Conservation (phyloP, 2,329 filamentous ascomycete species). For the Chaetomium strumarium region DNA sequence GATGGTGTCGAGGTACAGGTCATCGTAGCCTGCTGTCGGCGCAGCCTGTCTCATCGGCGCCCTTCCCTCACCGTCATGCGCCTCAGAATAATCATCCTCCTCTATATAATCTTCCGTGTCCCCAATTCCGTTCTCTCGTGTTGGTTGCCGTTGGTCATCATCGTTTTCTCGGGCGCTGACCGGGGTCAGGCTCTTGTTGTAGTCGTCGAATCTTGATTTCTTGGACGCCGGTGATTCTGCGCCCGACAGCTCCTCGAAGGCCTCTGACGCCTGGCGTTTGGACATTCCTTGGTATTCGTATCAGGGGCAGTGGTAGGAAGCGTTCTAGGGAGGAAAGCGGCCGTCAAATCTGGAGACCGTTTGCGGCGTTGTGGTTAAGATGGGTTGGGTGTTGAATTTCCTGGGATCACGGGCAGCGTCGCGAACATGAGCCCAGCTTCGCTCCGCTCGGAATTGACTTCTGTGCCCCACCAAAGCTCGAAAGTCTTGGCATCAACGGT, state of each 20-base stretch:
- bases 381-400: slow-evolving; percentile 4
- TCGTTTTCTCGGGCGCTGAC: slow-evolving; percentile 22
- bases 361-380: background rate
- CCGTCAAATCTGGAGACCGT: background rate
- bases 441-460: background rate
- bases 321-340: background rate
- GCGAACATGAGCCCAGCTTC: background rate
- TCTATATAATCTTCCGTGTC: slow-evolving; percentile 24
- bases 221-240: slow-evolving; percentile 55
- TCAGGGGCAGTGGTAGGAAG: background rate
- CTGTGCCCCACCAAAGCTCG: slow-evolving; percentile 17
- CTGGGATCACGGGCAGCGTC: background rate
- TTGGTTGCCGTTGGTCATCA: slow-evolving; percentile 17
- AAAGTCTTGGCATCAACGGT: slow-evolving; percentile 5
- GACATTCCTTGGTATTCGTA: slow-evolving; percentile 14
- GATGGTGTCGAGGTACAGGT: slow-evolving; percentile 97
- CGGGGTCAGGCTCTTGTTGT: slow-evolving; percentile 28
- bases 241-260: slow-evolving; percentile 51
- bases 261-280: slow-evolving; percentile 56
- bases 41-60: slow-evolving; percentile 64
- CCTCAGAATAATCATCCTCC: slow-evolving; percentile 25
- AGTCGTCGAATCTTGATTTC: slow-evolving; percentile 47
- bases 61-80: slow-evolving; percentile 34
- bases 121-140: slow-evolving; percentile 20
- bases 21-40: slow-evolving; percentile 82